Evolutionary conservation across 257 asterid genomes (phyloP).

Genomic region (Mitragyna speciosa): DNA sequence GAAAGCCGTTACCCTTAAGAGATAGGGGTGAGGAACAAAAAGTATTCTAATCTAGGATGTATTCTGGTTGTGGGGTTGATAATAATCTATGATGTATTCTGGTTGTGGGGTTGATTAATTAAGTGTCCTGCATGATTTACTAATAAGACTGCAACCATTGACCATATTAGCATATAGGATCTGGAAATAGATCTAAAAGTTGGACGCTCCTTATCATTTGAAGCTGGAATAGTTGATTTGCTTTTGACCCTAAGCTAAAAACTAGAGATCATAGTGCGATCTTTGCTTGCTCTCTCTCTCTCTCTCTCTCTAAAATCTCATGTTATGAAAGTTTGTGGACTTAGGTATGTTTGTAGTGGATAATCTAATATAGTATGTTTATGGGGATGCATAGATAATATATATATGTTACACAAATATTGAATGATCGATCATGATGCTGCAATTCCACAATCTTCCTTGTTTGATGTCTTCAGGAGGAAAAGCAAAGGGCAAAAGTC

Average conservation of each 20-base stretch:
- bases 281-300: background rate
- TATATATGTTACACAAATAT: background rate
- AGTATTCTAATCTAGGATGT: background rate
- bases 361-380: background rate
- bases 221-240: conserved; percentile 6
- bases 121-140: background rate
- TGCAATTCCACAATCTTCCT: background rate
- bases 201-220: background rate
- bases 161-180: too few relatives aligned
- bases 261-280: background rate
- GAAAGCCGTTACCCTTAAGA: too few relatives aligned
- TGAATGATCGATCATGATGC: background rate
- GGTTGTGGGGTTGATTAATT: background rate
- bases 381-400: background rate
- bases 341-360: background rate
- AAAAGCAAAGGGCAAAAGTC: conserved; percentile 65
- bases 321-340: background rate
- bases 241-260: background rate
- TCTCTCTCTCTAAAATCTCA: background rate
- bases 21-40: too few relatives aligned
- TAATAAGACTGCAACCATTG: background rate
- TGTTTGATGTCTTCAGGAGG: conserved; percentile 38
- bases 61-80: background rate
- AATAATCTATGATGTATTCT: background rate
- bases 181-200: background rate